Evolutionary conservation across 169 alveolate species (phyloP).

Genomic region (Cryptosporidium canis): DNA sequence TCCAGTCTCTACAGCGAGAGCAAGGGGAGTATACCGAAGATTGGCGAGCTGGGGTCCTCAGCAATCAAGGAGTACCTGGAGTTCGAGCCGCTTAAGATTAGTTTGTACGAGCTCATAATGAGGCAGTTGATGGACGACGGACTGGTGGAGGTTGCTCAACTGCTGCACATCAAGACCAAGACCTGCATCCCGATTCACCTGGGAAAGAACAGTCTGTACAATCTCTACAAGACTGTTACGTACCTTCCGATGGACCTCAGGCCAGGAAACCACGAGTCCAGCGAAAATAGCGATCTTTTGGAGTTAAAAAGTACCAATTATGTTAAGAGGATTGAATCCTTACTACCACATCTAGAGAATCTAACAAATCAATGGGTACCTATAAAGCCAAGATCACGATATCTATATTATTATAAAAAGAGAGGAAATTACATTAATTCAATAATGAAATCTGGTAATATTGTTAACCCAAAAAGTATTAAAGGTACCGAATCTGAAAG

Average conservation of each 20-base stretch:
- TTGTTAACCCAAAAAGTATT: background rate
- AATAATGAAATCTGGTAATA: background rate
- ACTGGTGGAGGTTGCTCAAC: slow-evolving; percentile 49
- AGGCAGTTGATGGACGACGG: slow-evolving; percentile 70
- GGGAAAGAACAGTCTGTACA: slow-evolving; percentile 14
- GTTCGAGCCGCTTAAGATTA: slow-evolving; percentile 54
- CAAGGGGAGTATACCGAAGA: background rate
- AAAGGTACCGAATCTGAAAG: background rate
- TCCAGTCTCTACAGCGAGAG: background rate
- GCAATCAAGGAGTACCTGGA: slow-evolving; percentile 23
- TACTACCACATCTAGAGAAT: slow-evolving; percentile 50
- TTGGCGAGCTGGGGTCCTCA: slow-evolving; percentile 40
- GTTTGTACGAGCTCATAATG: slow-evolving; percentile 59
- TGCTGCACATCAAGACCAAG: slow-evolving; percentile 48
- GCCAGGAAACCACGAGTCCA: background rate
- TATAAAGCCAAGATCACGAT: slow-evolving; percentile 21
- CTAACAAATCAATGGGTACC: slow-evolving; percentile 68
- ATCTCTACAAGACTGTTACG: slow-evolving; percentile 53
- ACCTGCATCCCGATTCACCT: slow-evolving; percentile 42
- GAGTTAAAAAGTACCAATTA: slow-evolving; percentile 56
- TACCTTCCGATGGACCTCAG: slow-evolving; percentile 62
- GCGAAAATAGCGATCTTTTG: slow-evolving; percentile 23
- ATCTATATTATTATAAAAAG: background rate
- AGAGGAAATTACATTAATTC: slow-evolving; percentile 5
- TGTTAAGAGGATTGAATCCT: slow-evolving; percentile 44